Base-by-base conservation (phyloP, 345 rosid genomes). In the Murraya koenigii region DNA sequence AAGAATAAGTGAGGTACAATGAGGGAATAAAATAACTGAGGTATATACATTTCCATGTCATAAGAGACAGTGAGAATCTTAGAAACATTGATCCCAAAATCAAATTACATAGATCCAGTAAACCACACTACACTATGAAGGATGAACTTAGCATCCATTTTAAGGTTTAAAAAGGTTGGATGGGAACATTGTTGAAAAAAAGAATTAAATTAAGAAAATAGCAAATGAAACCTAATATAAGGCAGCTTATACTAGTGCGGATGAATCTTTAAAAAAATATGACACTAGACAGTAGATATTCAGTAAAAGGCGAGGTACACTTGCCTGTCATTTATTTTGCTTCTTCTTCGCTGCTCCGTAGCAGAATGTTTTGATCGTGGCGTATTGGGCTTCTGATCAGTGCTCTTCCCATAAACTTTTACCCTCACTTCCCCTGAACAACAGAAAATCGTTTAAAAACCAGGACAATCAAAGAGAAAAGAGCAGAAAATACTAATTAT, bases 341-440 rank as follows among this genome's bases (percentile, higher is more conserved):
- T 94, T 82, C 99, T 90, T 76, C 99, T 80, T 32, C 98, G 91
- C 84, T 97, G 98, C 85, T 97, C 98, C 1, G 99, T 97, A 7
- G 99, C 96, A 58, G 99, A 97, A 86, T 97, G 99, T 84, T 97
- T 97, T 70, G 99, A 97, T 74, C 97, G 88, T 3, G 97, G 97
- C 6, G 98, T 94, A 87, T 86, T 89, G 19, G 89, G 87, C 83
- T 89, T 93, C 87, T 89, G 95, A n/a, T 94, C 98, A 55, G 85
- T 78, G 79, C 85, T 87, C 87, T 86, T 90, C 26, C 86, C 90
- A 7, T 90, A 93, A 75, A 89, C 87, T 81, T 88, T 89, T 69
- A 91, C 89, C 65, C 86, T 88, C 84, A 93, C 75, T 64, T 90
- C 95, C 28, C 82, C 97, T 87, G 85, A 78, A 76, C 41, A 55